These are phyloP conservation scores for Trichoderma guizhouense DNA, from an alignment of 2,329 filamentous ascomycete genomes.

Conservation along the genomic window DNA sequence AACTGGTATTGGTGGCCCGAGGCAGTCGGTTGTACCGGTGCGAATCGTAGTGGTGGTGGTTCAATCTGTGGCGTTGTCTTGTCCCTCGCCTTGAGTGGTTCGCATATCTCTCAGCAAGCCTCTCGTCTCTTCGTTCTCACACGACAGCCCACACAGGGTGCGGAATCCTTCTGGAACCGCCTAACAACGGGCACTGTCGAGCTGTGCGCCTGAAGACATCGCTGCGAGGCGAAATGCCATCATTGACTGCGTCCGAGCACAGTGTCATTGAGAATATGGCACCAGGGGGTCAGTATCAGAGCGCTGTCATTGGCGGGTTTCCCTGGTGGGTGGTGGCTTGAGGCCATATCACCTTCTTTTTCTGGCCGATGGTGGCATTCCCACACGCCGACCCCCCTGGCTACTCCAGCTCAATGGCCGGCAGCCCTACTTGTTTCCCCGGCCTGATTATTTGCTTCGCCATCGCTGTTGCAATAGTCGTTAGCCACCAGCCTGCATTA, in stretches of 20 bases:
- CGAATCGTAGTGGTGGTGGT: slow-evolving; percentile 14
- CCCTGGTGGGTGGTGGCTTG: slow-evolving; percentile 30
- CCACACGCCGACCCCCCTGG: slow-evolving; percentile 27
- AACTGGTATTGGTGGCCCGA: slow-evolving; percentile 18
- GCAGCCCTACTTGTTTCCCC: slow-evolving; percentile 21
- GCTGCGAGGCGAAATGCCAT: slow-evolving; percentile 20
- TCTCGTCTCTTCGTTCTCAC: not conserved
- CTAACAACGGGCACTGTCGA: slow-evolving; percentile 18
- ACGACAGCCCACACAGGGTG: slow-evolving; percentile 14
- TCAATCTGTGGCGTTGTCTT: slow-evolving; percentile 11
- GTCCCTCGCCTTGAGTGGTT: slow-evolving; percentile 8
- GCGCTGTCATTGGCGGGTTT: slow-evolving; percentile 31
- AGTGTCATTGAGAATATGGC: slow-evolving; percentile 23
- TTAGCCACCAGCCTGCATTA: slow-evolving; percentile 23
- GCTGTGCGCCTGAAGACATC: slow-evolving; percentile 15
- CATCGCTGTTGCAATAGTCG: slow-evolving; percentile 22
- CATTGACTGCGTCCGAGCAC: slow-evolving; percentile 16
- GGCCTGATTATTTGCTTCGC: slow-evolving; percentile 20
- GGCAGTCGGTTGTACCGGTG: slow-evolving; percentile 23
- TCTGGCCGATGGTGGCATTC: slow-evolving; percentile 35
- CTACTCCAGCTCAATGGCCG: slow-evolving; percentile 28
- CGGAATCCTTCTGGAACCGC: slow-evolving; percentile 31
- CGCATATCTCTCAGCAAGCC: not conserved
- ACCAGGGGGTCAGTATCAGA: slow-evolving; percentile 26
- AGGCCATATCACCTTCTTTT: slow-evolving; percentile 36